Base-by-base conservation (phyloP, 139 green algal genomes). In the Bryopsis sp. region DNA sequence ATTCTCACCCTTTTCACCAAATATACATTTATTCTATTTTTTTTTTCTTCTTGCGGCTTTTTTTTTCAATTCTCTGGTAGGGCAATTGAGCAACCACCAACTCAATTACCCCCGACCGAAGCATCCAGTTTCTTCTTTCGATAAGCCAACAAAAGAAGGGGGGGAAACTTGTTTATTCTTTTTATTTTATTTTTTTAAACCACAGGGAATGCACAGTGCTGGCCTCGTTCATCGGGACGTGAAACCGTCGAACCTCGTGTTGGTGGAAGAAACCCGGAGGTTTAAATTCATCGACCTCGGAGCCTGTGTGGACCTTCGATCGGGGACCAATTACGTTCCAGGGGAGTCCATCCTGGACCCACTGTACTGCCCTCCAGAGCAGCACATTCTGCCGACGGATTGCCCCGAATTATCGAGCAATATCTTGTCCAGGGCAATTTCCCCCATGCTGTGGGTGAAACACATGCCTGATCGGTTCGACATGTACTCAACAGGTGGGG, bases 391-490 rank as follows among this genome's bases (percentile, higher is more conserved):
- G 71, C 89, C 89, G 15, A 92, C 87, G 19, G 83, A 91, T 65
- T 73, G 78, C 0, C 88, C 88, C 0, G 72, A 91, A 74, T 74
- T 95, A 33, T 58, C 82, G 32, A 82, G 82, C 62, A 73, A 76
- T 8, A 39, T 77, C 2, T 64, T 90, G 5, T 68, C 75, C n/a
- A 58, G 80, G 33, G 82, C 82, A 5, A 85, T 91, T 62, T 89
- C 81, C 7, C 86, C 91, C 31, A 81, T 97, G 79, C 85, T 97
- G 54, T 97, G 91, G 91, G 74, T 69, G 2, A 76, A 85, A 58
- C 83, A 93, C 83, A 86, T 88, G 59, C 91, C 91, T 5, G 91
- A 97, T 82, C 80, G 86, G 60, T 97, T 97, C 69, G 91, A 97
- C 81, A 87, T 77, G 38, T 97, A 87, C 81, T 89, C 81, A 1